Evolutionary conservation across 2,329 filamentous ascomycete species (phyloP).

Genomic region (Botrytis galanthina): DNA sequence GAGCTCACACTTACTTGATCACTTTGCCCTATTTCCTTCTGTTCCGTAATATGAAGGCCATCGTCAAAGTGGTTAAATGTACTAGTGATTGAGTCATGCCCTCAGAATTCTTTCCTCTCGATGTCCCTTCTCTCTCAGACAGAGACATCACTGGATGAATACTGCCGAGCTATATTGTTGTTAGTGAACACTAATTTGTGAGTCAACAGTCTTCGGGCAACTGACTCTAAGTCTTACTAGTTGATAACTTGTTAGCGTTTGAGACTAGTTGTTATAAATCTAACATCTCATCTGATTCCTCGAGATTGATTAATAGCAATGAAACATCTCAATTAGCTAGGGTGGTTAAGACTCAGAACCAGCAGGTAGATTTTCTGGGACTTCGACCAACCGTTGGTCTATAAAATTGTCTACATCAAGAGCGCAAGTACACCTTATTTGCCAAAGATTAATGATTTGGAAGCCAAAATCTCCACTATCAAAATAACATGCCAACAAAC

Average conservation of each 20-base stretch:
- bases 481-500: neutral
- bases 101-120: too few species aligned
- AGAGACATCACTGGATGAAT: too few species aligned
- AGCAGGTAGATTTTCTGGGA: neutral
- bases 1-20: neutral
- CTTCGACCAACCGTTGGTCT: neutral
- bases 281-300: neutral
- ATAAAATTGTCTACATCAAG: neutral
- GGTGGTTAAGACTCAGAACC: neutral
- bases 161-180: too few species aligned
- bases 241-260: neutral
- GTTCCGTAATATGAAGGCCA: neutral
- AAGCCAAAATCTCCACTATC: neutral
- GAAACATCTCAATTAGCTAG: neutral
- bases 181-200: neutral
- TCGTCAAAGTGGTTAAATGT: fast-evolving
- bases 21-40: neutral
- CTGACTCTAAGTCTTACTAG: neutral
- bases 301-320: neutral
- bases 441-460: neutral
- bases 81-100: neutral
- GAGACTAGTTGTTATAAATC: neutral
- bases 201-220: neutral
- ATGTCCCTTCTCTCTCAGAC: neutral
- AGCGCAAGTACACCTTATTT: neutral